Conservation (phyloP, 106 monocot genomes). For the Platanthera guangdongensis region DNA sequence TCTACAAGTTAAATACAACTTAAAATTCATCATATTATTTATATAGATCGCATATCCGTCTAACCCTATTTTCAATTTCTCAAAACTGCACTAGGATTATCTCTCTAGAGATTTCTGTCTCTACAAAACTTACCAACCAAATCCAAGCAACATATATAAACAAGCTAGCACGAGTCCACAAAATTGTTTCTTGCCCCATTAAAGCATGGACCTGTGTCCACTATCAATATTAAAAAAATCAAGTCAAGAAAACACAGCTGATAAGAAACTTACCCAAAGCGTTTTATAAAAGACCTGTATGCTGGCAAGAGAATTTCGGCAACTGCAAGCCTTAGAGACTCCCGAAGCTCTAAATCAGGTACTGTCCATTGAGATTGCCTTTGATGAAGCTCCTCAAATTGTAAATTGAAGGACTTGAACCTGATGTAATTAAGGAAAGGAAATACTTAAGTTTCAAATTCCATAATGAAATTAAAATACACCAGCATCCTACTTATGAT, state of each 20-base stretch:
- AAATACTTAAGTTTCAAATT: neutral
- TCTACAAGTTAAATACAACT: too few relatives aligned
- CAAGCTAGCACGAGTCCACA: neutral
- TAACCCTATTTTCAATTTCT: too few relatives aligned
- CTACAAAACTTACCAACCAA: neutral
- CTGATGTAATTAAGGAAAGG: conserved; percentile 10
- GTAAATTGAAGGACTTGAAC: conserved; percentile 43
- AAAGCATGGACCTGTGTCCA: neutral
- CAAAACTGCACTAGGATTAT: too few relatives aligned
- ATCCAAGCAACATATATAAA: neutral
- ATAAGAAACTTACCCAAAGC: conserved; percentile 46
- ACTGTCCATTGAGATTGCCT: conserved; percentile 48
- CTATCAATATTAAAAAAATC: neutral
- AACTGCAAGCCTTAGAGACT: conserved; percentile 52
- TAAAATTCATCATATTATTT: too few relatives aligned
- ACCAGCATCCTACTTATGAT: neutral
- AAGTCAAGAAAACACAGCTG: neutral
- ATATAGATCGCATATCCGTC: too few relatives aligned
- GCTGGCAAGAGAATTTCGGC: conserved; percentile 70
- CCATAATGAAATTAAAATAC: neutral
- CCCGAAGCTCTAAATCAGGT: conserved; percentile 55
- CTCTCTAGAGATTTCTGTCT: too few relatives aligned
- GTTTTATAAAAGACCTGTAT: conserved; percentile 54
- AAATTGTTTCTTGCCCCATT: neutral
- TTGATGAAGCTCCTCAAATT: conserved; percentile 50